Base-by-base conservation (phyloP, 2,329 filamentous ascomycete species). In the Aspergillus ibericus region DNA sequence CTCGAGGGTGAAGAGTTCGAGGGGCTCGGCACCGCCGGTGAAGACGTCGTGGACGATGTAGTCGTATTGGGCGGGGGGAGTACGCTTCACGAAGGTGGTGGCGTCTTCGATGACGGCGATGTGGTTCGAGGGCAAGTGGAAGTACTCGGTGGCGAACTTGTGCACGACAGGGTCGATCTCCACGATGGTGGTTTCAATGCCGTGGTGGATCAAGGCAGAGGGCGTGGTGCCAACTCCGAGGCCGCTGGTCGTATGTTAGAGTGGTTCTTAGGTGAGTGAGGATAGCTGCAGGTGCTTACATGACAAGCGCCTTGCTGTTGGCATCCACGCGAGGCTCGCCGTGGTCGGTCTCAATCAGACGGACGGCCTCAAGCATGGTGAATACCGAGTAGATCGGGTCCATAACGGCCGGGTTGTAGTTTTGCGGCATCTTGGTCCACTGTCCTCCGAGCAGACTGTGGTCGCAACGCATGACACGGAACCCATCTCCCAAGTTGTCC, bases 11-110 rank as follows among this genome's bases (percentile, higher is more conserved):
- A 99, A 99, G 7, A 99, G 85, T 7, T 88, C 82, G 2, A 93
- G 86, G 0, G 95, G 95, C 74, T 98, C 95, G 0, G 92, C 93
- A 53, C 95, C 95, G 22, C 95, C 95, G 0, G 95, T 99, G 74
- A 99, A 99, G 22, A 99, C 95, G 67, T 99, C 95, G 74, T 99
- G 95, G 55, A 99, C 83, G 70, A 99, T 95, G 78, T 96, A 98
- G 77, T 97, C 89, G 73, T 89, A 99, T 72, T 57, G 78, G 67
- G 27, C 76, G 66, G 52, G 76, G 69, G 55, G 79, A 83, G 73
- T 76, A 10, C 74, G 70, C 12, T 78, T 67, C 7, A 88, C 83
- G 70, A 84, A 96, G n/a, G 79, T 77, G 2, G 92, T 86, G 0
- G 95, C 95, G 68, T 99, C 92, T 52, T 88, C 85, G 62, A 98